Evolutionary conservation across 495 filamentous ascomycete species (phyloP).

Genomic region (Trichoderma parareesei): DNA sequence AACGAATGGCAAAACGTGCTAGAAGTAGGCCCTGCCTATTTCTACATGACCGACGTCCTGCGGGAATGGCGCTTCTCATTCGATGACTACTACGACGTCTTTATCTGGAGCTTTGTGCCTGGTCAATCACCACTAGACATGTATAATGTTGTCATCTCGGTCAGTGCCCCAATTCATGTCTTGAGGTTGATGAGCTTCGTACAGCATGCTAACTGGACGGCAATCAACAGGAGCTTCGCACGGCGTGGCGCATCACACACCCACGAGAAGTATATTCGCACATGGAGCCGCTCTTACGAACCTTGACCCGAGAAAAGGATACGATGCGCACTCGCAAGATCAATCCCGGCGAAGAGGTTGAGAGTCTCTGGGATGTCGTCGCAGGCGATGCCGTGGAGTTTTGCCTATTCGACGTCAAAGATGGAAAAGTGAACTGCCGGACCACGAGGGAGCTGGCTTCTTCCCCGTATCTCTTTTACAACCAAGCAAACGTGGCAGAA

Average conservation of each 20-base stretch:
- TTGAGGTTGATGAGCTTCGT: not conserved
- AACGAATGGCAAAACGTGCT: constrained; percentile 33
- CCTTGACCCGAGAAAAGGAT: constrained; percentile 28
- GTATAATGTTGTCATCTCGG: constrained; percentile 13
- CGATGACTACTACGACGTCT: constrained; percentile 43
- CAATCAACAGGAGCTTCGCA: constrained; percentile 5
- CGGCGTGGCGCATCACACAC: constrained; percentile 1
- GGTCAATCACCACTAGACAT: constrained; percentile 17
- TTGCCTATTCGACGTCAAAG: constrained; percentile 13
- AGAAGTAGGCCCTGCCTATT: constrained; percentile 32
- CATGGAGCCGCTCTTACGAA: constrained; percentile 29
- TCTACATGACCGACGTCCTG: constrained; percentile 29
- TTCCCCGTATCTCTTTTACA: constrained; percentile 29
- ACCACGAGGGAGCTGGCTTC: constrained; percentile 11
- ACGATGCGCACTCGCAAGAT: constrained; percentile 33
- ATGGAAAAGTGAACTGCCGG: constrained; percentile 15
- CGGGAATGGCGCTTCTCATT: constrained; percentile 41
- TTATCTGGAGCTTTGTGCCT: constrained; percentile 41
- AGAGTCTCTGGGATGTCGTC: constrained; percentile 33
- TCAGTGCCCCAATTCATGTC: not conserved
- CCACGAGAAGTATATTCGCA: constrained; percentile 18
- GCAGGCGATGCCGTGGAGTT: constrained; percentile 21
- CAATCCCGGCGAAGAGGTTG: constrained; percentile 29
- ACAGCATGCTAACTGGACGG: not conserved
- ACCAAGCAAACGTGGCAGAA: constrained; percentile 38